A percentile compares a stretch with the other conserved stretches of the same genome.
Conservation (phyloP, 257 asterid genomes). For the Paraleonurus japonicus region DNA sequence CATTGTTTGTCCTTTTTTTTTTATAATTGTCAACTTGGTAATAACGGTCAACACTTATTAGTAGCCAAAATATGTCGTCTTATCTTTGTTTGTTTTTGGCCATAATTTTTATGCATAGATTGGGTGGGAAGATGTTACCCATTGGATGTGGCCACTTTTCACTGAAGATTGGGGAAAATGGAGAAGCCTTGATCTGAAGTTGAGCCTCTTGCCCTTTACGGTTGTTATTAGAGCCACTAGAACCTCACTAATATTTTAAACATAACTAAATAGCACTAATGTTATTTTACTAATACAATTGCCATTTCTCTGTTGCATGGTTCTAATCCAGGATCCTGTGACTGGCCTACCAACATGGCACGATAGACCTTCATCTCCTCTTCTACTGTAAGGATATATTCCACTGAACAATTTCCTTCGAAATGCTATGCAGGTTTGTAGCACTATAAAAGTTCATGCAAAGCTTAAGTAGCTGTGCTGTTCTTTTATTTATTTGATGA, state of each 20-base stretch:
- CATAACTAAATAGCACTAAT: slow-evolving; percentile 17
- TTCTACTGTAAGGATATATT: slow-evolving; percentile 66
- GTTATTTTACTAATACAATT: slow-evolving; percentile 14
- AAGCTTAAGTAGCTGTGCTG: neutral
- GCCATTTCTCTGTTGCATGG: slow-evolving; percentile 24
- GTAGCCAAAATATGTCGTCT: slow-evolving; percentile 3
- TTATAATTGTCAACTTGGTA: slow-evolving; percentile 9
- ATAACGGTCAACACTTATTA: neutral
- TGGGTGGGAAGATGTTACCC: slow-evolving; percentile 87
- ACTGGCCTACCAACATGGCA: slow-evolving; percentile 92
- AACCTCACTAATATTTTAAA: slow-evolving; percentile 22
- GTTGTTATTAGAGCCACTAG: slow-evolving; percentile 42
- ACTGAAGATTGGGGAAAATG: slow-evolving; percentile 89
- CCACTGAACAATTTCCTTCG: slow-evolving; percentile 14
- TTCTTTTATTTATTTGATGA: neutral
- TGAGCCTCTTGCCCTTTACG: slow-evolving; percentile 85
- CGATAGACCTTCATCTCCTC: slow-evolving; percentile 75
- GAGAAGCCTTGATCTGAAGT: slow-evolving; percentile 79
- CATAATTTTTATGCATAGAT: slow-evolving; percentile 42
- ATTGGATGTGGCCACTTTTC: slow-evolving; percentile 99
- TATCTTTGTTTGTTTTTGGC: neutral
- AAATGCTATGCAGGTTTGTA: neutral
- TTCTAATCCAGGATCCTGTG: slow-evolving; percentile 83
- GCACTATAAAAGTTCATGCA: neutral
- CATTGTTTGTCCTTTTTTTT: neutral